Percentiles rank a stretch among this genome's conserved stretches.
These are phyloP conservation scores for Fusarium multiceps DNA, from an alignment of 2,329 filamentous ascomycete genomes.

Conservation along the genomic window DNA sequence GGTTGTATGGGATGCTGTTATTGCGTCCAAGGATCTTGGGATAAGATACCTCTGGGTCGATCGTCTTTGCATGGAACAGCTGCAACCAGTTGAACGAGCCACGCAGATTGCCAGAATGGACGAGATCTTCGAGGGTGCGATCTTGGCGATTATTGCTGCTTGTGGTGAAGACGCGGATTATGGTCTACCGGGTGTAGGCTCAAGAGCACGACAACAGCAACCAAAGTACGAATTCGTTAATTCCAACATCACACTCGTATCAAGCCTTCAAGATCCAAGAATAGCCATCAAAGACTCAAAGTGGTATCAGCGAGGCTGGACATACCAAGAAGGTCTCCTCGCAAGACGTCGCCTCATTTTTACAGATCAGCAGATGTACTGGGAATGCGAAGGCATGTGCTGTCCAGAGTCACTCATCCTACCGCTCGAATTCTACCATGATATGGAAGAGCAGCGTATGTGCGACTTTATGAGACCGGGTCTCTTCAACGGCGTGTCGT, in stretches of 20 bases:
- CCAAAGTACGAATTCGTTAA: constrained; percentile 50
- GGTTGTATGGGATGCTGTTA: constrained; percentile 49
- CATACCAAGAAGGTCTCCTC: constrained; percentile 54
- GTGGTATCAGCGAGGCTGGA: constrained; percentile 55
- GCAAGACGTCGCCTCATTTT: constrained; percentile 54
- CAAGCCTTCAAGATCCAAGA: constrained; percentile 48
- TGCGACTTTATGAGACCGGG: constrained; percentile 52
- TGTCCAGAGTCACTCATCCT: constrained; percentile 51
- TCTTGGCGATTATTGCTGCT: constrained; percentile 54
- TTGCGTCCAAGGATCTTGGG: constrained; percentile 48
- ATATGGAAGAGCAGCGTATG: constrained; percentile 50
- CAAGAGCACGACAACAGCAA: constrained; percentile 43
- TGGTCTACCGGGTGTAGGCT: constrained; percentile 51
- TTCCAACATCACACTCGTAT: constrained; percentile 49
- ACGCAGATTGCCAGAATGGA: constrained; percentile 53
- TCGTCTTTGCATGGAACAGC: constrained; percentile 50
- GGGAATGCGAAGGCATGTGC: constrained; percentile 54
- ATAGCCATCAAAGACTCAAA: constrained; percentile 47
- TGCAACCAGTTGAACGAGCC: constrained; percentile 40
- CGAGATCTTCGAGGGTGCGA: constrained; percentile 51
- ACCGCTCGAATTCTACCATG: constrained; percentile 49
- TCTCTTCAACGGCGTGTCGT: constrained; percentile 51
- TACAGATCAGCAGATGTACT: constrained; percentile 55
- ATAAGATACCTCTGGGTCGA: constrained; percentile 55
- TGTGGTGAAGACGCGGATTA: constrained; percentile 49